Base-by-base conservation (phyloP, 805 yeast species). In the Grigorovia transvaalensis region DNA sequence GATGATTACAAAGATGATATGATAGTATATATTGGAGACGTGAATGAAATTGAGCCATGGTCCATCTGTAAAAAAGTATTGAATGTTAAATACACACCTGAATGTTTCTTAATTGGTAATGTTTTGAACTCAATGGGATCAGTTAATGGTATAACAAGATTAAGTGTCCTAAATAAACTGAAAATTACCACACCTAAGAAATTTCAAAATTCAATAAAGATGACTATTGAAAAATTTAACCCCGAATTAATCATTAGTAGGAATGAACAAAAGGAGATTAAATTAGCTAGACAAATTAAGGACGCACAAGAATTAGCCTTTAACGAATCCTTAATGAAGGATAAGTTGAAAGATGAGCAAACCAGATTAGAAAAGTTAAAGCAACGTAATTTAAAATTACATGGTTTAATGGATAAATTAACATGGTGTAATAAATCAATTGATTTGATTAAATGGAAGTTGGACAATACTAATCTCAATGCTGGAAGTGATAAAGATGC, bases 271-370 rank as follows among this genome's bases (percentile, higher is more conserved):
- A 74, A 80, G 52, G 87, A 84, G 53, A 69, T 80, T 48, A 78
- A 76, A 45, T 65, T 76, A 54, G 74, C 82, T 40, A 79, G 88
- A 59, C 69, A 76, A 30, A 68, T 85, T 18, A 75, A 80, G 56
- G 76, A 78, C 57, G 75, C 79, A 55, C 93, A 85, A 64, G 88
- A 85, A 57, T 69, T 71, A 48, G 88, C 87, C 18, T 86, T 80
- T 60, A 75, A 79, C 56, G 76, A 74, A 54, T 80, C 88, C 0
- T 67, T 85, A 49, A 68, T 74, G 40, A 72, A 70, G 47, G 93
- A 86, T 65, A 74, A 71, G 56, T 57, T 73, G 44, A 81, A 82
- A 59, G 77, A 77, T 59, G 66, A 72, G 43, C 71, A 76, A 54
- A 77, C 18, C 2, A 18, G 40, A 38, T 17, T 48, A 9, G 40